A percentile compares a stretch with the other conserved stretches of the same genome.
Evolutionary conservation across 345 rosid genomes (phyloP).

Genomic region (Euclidium syriacum): DNA sequence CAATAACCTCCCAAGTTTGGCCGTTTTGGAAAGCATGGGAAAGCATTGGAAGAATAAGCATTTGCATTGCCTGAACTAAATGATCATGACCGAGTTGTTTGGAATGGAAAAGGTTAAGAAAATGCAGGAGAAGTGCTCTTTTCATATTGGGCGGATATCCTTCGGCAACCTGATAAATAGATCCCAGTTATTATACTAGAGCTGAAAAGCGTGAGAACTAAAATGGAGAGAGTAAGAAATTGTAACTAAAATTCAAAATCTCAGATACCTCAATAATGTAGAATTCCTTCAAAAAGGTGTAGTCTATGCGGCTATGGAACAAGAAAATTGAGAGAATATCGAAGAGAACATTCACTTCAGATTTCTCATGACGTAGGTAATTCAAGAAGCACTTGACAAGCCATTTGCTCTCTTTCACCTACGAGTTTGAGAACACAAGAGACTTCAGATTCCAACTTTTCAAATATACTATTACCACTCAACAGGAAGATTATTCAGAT

Average conservation of each 20-base stretch:
- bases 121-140: conserved; percentile 81
- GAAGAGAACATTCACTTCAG: conserved; percentile 82
- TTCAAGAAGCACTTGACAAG: conserved; percentile 93
- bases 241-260: not conserved
- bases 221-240: not conserved
- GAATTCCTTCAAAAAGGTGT: conserved; percentile 95
- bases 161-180: conserved; percentile 73
- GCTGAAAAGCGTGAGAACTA: conserved; percentile 5
- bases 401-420: conserved; percentile 99
- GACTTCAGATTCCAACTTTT: conserved; percentile 9
- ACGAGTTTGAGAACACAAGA: conserved; percentile 30
- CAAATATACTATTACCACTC: not conserved
- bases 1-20: conserved; percentile 96
- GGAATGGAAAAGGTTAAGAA: conserved; percentile 82
- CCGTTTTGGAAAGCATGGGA: conserved; percentile 88
- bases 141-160: conserved; percentile 83
- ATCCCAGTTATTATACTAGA: conserved; percentile 23
- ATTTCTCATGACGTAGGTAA: conserved; percentile 78
- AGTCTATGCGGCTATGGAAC: conserved; percentile 92
- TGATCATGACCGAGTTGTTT: conserved; percentile 94
- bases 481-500: conserved; percentile 7
- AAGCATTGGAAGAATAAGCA: conserved; percentile 99
- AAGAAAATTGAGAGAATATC: conserved; percentile 91
- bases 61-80: conserved; percentile 94
- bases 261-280: conserved; percentile 86